Base-by-base conservation (phyloP, 805 yeast genomes). In the Saccharomycopsis guyanensis region DNA sequence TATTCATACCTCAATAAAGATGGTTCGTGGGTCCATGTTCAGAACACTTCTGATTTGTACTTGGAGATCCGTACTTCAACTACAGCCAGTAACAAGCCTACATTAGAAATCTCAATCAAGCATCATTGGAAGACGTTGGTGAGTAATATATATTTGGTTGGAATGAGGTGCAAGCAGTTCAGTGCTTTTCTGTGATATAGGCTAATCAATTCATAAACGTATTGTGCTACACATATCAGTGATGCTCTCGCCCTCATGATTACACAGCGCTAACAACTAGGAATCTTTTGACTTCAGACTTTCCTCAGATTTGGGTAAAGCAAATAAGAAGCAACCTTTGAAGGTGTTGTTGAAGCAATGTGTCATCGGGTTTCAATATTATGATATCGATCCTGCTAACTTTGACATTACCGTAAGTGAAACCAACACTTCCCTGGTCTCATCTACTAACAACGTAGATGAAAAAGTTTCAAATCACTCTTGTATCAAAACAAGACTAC, bases 1-100 rank as follows among this genome's bases (percentile, higher is more conserved):
- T 47, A 37, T 22, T 47, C 44, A 5, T 32, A 18, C 34, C 41
- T 24, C 19, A 39, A 25, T 10, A n/a, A 31, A 3, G 25, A 43
- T 22, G 40, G 36, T 19, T 20, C 12, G 6, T 47, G 51, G 51
- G 24, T 15, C 12, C 51, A 42, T 27, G 10, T 47, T 5, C 29
- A 38, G 18, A 29, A 47, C 24, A 39, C 43, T 20, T 22, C 38
- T 3, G 35, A 38, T 15, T 33, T 47, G n/a, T 27, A 25, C 23
- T 25, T 42, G 16, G 36, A 33, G 19, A 22, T 40, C 18, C 19
- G 23, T 4, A 15, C 18, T 22, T 3, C 40, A 1, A n/a, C 38
- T 18, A 16, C 29, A 6, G 10, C 29, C 10, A 25, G 29, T 10
- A 6, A 10, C 29, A 6, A 25, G 29, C 10, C 6, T 10, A 25